Base-by-base conservation (phyloP, 345 rosid species). In the Pugionium dolabratum region DNA sequence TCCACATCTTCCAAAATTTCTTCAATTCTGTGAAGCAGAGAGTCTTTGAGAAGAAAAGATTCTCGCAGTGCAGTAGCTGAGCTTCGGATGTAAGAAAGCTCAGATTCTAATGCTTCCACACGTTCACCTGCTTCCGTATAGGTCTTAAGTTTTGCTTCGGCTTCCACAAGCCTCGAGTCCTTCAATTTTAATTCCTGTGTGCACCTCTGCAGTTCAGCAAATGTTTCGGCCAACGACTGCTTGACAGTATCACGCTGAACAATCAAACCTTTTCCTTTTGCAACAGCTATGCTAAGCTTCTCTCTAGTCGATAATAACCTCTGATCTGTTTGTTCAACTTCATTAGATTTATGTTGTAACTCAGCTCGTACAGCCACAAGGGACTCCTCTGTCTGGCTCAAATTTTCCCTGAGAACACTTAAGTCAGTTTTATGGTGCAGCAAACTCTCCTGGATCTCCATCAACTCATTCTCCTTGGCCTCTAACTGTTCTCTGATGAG, bases 21-120 rank as follows among this genome's bases (percentile, higher is more conserved):
- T 79, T 93, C 98, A 62, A 93, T 80, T 76, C 89, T 85, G 75
- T 89, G 98, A 50, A 93, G 89, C 66, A 93, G 79, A 11, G 98
- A 93, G 76, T 93, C 98, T 79, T 93, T 93, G 52, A 82, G 88
- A 73, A 93, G 97, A 69, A 93, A 93, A 10, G 97, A 93, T 77
- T 93, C 98, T 73, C 98, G 84, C 64, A 93, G 70, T 55, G 96
- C 87, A 65, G 91, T 85, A 72, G 99, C 97, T 59, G 99, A 90
- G 73, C 88, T 86, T 65, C 97, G 97, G 79, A 94, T 94, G 79
- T 90, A 94, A 28, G 99, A 84, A 71, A 94, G 99, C 72, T 94
- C 99, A 62, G 99, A 86, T 75, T 94, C 99, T 75, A 90, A 72
- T 77, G 99, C 92, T 76, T 88, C 97, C 75, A 81, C 90, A 36